Base-by-base conservation (phyloP, 2,329 filamentous ascomycete genomes). In the Botrytis paeoniae region DNA sequence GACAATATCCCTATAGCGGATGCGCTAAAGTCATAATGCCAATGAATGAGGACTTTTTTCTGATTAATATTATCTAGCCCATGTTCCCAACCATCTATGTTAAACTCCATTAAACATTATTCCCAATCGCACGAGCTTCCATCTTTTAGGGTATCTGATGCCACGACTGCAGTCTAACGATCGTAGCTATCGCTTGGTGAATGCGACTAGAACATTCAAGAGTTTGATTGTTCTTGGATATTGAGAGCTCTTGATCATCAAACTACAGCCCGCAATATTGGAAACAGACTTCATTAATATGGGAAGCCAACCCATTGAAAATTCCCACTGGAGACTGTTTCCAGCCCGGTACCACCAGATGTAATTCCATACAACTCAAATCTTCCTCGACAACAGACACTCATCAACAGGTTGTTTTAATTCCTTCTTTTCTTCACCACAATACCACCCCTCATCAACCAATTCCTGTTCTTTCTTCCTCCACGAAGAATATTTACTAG, bases 401-500 rank as follows among this genome's bases (percentile, higher is more conserved):
- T 76, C 48, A 48, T 35, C 48, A 20, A 73, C 12, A 3, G 73
- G 73, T 59, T 77, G 75, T 51, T 60, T 69, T 16, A 72, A 59
- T 25, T 71, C 68, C 22, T 37, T 69, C 63, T 73, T 76, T 73
- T 84, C 84, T 22, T 75, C 81, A 1, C 83, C 85, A 20, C 76
- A 77, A 79, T 96, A 95, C 86, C 91, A 95, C 25, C 91, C 92
- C 20, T 86, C 89, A 1, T 88, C 83, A 65, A 92, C 87, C 73
- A 95, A 83, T 37, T 85, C 83, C 69, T 82, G 81, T 81, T 96
- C 93, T 62, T 87, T 86, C 25, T 84, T 82, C 74, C 85, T 85
- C 93, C 93, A 96, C 78, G 92, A 91, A 62, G 85, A 84, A 72
- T 89, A 84, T 81, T 95, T 95, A 0, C 83, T 83, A 14, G 87